phyloP scores from a whole-genome alignment of 495 filamentous ascomycete genomes.

The Daldinia bambusicola region DNA sequence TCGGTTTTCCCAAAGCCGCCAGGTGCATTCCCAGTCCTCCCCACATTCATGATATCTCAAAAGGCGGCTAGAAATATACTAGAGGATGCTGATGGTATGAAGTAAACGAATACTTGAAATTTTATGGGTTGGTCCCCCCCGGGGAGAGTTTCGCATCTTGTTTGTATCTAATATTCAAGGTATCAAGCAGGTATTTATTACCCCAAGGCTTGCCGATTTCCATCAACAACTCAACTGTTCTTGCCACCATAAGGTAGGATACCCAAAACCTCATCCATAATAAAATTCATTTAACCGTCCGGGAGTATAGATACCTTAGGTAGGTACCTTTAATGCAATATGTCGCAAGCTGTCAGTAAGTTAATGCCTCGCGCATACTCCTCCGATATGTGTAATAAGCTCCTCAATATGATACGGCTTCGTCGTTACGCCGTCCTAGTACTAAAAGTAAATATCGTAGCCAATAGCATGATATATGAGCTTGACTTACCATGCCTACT shows the following conservation, averaged over 20 bases:
- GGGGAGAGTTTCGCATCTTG: too few species aligned
- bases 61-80: constrained; percentile 67
- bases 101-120: background rate
- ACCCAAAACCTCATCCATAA: too few species aligned
- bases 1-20: constrained; percentile 66
- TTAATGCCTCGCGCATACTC: constrained; percentile 31
- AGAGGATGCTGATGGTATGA: constrained; percentile 28
- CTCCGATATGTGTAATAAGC: constrained; percentile 68
- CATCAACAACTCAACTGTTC: too few species aligned
- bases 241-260: too few species aligned
- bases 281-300: too few species aligned
- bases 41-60: constrained; percentile 69
- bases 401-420: constrained; percentile 78
- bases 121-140: too few species aligned
- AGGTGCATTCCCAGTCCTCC: constrained; percentile 68
- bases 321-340: too few species aligned
- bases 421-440: constrained; percentile 72
- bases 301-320: too few species aligned
- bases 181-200: background rate
- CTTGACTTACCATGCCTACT: constrained; percentile 69
- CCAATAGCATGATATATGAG: background rate
- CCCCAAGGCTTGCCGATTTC: too few species aligned
- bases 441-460: constrained; percentile 4
- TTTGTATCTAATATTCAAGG: too few species aligned
- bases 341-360: background rate